These are phyloP conservation scores for Lentinula raphanica DNA, from an alignment of 768 basidiomycete species.

Conservation along the genomic window DNA sequence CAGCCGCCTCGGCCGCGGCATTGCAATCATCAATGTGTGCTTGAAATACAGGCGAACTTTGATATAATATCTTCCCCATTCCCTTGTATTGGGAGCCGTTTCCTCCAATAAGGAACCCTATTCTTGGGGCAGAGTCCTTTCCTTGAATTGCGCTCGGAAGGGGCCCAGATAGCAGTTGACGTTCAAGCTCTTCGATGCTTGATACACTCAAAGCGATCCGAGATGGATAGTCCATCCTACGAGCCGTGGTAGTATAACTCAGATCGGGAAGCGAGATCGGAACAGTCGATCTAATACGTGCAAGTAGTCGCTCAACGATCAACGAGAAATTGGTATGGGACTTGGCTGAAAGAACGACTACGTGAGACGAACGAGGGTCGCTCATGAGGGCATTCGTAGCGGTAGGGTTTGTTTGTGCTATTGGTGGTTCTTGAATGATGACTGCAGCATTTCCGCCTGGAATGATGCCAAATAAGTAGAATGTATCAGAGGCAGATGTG, in stretches of 20 bases:
- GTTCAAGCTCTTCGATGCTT: background rate
- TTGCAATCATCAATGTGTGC: background rate
- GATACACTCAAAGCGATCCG: constrained; percentile 7
- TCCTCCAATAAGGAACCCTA: constrained; percentile 6
- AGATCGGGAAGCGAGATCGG: background rate
- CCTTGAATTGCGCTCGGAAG: background rate
- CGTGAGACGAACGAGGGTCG: constrained; percentile 3
- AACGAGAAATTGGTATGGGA: constrained; percentile 1
- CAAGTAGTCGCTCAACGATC: background rate
- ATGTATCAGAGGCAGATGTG: background rate
- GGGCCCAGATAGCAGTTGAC: background rate
- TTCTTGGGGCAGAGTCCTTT: background rate
- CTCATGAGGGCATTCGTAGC: background rate
- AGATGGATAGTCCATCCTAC: constrained; percentile 3
- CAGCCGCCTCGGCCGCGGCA: background rate
- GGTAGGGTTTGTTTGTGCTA: background rate
- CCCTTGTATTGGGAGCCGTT: constrained; percentile 6
- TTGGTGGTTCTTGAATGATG: background rate
- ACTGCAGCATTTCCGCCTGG: constrained; percentile 5
- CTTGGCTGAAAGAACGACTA: background rate
- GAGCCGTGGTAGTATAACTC: constrained; percentile 7
- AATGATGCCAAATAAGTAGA: background rate
- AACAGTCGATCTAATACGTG: background rate
- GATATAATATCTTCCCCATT: constrained; percentile 3
- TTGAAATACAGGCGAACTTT: background rate